phyloP scores from a whole-genome alignment of 2,329 filamentous ascomycete genomes.

The Aspergillus piperis region DNA sequence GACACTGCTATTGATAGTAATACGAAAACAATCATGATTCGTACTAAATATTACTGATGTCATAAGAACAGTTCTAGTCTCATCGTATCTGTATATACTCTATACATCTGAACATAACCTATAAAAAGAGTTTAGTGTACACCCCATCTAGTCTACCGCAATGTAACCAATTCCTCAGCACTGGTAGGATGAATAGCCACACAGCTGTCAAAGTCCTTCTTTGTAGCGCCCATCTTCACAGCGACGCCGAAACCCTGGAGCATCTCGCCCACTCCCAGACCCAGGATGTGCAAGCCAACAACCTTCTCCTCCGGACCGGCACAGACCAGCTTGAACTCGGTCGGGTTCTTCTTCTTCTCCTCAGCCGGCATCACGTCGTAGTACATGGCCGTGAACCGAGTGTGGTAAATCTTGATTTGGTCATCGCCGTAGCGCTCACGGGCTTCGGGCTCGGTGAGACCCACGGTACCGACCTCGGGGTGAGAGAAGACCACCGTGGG shows the following conservation, averaged over 20 bases:
- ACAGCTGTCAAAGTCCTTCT: slow-evolving; percentile 73
- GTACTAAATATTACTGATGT: too few species aligned
- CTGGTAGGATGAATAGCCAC: slow-evolving; percentile 77
- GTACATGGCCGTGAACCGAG: slow-evolving; percentile 53
- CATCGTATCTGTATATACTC: too few species aligned
- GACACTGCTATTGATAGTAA: too few species aligned
- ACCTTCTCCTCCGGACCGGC: slow-evolving; percentile 52
- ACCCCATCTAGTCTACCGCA: slow-evolving; percentile 47
- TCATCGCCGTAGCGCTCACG: slow-evolving; percentile 51
- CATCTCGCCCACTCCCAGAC: slow-evolving; percentile 61
- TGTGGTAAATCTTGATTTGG: slow-evolving; percentile 54
- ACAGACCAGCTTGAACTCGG: slow-evolving; percentile 54
- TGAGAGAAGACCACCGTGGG: slow-evolving; percentile 57
- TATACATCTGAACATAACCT: too few species aligned
- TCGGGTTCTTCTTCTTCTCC: slow-evolving; percentile 53
- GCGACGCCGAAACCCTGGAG: slow-evolving; percentile 75
- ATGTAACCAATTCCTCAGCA: slow-evolving; percentile 68
- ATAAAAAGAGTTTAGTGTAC: too few species aligned
- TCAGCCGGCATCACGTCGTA: slow-evolving; percentile 50
- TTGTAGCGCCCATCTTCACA: slow-evolving; percentile 77
- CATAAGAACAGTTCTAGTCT: too few species aligned
- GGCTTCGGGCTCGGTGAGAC: slow-evolving; percentile 53
- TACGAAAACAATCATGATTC: too few species aligned
- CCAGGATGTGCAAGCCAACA: slow-evolving; percentile 53
- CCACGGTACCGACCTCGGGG: slow-evolving; percentile 52